Conservation (phyloP, 164 flowering plant genomes). For the Annona squamosa region DNA sequence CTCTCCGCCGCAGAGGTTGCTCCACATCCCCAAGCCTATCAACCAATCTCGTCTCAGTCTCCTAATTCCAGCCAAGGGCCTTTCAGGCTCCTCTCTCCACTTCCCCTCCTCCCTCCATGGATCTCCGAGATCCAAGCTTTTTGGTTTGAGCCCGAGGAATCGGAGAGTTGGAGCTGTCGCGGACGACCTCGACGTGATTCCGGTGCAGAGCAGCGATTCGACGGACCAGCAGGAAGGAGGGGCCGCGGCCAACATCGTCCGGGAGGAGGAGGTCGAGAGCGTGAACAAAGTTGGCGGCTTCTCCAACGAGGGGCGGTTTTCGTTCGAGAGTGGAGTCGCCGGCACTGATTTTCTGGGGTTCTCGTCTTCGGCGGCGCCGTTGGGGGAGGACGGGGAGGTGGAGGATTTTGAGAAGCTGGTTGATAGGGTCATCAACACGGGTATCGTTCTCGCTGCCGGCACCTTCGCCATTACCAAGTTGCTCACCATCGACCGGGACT, state of each 20-base stretch:
- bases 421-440: constrained; percentile 72
- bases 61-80: constrained; percentile 13
- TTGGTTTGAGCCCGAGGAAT: constrained; percentile 14
- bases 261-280: constrained; percentile 21
- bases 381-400: constrained; percentile 15
- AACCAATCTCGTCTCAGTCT: constrained; percentile 14
- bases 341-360: constrained; percentile 1
- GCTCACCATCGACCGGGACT: constrained; percentile 74
- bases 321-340: constrained; percentile 37
- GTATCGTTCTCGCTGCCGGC: constrained; percentile 82
- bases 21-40: constrained; percentile 19
- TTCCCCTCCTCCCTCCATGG: constrained; percentile 5
- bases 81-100: constrained; percentile 13
- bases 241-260: constrained; percentile 26
- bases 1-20: constrained; percentile 27
- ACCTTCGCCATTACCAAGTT: constrained; percentile 62
- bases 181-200: constrained; percentile 58
- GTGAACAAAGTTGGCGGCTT: constrained; percentile 39
- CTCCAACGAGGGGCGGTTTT: constrained; percentile 45
- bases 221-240: constrained; percentile 51
- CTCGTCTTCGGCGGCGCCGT: constrained; percentile 21
- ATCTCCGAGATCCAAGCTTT: constrained; percentile 10
- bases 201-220: constrained; percentile 54
- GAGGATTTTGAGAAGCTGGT: constrained; percentile 37
- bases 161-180: constrained; percentile 23